Evolutionary conservation across 139 green algal species (phyloP).

Genomic region (Closterium sp.): DNA sequence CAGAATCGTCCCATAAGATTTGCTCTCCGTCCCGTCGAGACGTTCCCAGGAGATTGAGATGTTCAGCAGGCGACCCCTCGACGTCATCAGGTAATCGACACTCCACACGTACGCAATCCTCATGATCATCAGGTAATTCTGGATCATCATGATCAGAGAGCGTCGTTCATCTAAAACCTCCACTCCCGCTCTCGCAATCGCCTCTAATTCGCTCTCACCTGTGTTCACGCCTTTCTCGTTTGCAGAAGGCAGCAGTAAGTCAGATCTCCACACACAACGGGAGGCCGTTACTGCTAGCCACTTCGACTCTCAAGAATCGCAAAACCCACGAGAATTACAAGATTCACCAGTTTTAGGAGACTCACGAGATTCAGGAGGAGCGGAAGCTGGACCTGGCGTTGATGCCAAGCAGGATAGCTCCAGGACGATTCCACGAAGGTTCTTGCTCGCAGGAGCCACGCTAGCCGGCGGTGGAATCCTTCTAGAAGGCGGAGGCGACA

Average conservation of each 20-base stretch:
- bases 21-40: not conserved
- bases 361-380: not conserved
- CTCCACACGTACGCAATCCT: not conserved
- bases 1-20: not conserved
- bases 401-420: not conserved
- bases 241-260: not conserved
- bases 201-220: not conserved
- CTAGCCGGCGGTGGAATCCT: not conserved
- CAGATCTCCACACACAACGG: not conserved
- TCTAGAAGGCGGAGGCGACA: not conserved
- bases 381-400: not conserved
- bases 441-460: not conserved
- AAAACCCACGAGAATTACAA: not conserved
- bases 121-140: no score
- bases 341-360: not conserved
- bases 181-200: not conserved
- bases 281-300: not conserved
- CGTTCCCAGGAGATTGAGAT: not conserved
- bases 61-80: not conserved
- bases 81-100: not conserved
- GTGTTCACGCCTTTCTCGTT: not conserved
- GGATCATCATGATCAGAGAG: no score
- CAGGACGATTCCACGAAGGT: not conserved
- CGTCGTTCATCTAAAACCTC: not conserved
- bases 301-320: not conserved